Conservation (phyloP, 495 filamentous ascomycete species). For the Trypethelium eluteriae region DNA sequence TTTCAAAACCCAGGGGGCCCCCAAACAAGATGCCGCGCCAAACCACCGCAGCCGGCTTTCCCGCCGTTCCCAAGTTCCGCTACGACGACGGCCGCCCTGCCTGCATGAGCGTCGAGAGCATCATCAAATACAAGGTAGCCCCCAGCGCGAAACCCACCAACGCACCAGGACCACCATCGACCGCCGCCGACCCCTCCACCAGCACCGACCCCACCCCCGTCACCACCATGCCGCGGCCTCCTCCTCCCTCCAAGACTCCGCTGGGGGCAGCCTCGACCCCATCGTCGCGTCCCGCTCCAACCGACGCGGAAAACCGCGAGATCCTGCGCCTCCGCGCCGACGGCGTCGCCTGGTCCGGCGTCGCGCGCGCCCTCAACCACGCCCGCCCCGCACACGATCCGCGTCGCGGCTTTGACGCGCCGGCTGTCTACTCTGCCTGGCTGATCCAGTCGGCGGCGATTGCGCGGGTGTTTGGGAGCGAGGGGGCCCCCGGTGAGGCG, state of each 20-base stretch:
- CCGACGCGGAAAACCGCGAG: background rate
- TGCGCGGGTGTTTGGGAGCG: background rate
- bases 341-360: background rate
- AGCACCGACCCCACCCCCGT: background rate
- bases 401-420: too few relatives aligned
- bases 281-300: background rate
- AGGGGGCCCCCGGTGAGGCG: background rate
- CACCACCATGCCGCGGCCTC: background rate
- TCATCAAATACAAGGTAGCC: background rate
- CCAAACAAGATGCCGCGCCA: background rate
- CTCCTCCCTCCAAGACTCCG: background rate
- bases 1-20: background rate
- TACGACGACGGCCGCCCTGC: background rate
- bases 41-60: constrained; percentile 1
- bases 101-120: background rate
- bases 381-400: too few relatives aligned
- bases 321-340: background rate
- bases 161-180: background rate
- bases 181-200: background rate
- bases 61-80: background rate
- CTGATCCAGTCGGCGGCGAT: background rate
- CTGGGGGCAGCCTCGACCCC: background rate
- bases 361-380: too few relatives aligned
- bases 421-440: too few relatives aligned
- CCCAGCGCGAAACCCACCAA: background rate